Conservation (phyloP, 164 flowering plant genomes). For the Liriodendron chinense region DNA sequence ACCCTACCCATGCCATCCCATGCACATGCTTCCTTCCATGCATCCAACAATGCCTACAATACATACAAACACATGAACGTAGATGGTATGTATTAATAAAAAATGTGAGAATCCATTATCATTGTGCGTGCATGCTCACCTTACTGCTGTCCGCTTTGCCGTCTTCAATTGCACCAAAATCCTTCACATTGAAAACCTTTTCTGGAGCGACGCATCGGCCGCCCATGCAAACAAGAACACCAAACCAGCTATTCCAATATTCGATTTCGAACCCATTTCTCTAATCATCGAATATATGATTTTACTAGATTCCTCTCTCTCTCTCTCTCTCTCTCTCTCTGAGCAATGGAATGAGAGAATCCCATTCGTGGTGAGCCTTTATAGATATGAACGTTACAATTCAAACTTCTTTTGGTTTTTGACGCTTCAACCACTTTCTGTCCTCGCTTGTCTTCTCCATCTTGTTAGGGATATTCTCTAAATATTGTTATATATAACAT, state of each 20-base stretch:
- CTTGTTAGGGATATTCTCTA: too few species aligned
- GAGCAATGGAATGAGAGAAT: too few species aligned
- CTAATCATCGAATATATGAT: too few species aligned
- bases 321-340: too few species aligned
- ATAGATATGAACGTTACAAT: too few species aligned
- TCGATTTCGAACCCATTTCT: background rate
- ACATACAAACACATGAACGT: background rate
- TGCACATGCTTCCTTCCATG: conserved; percentile 51
- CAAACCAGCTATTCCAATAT: background rate
- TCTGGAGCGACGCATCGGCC: background rate
- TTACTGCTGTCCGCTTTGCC: background rate
- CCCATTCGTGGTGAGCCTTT: too few species aligned
- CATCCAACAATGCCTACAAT: conserved; percentile 33
- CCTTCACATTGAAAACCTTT: background rate
- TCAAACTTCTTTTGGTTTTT: too few species aligned
- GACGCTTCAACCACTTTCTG: too few species aligned
- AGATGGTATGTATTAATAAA: background rate
- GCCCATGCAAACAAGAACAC: background rate
- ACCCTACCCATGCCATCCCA: conserved; percentile 16
- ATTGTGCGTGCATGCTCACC: background rate
- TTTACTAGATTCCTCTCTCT: too few species aligned
- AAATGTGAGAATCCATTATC: background rate
- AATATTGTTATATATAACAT: too few species aligned
- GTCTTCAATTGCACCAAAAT: background rate
- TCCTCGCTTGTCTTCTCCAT: too few species aligned